Percentiles rank a stretch among this genome's conserved stretches.
These are phyloP conservation scores for Phylloporus sp. DNA, from an alignment of 768 basidiomycete genomes.

Conservation along the genomic window DNA sequence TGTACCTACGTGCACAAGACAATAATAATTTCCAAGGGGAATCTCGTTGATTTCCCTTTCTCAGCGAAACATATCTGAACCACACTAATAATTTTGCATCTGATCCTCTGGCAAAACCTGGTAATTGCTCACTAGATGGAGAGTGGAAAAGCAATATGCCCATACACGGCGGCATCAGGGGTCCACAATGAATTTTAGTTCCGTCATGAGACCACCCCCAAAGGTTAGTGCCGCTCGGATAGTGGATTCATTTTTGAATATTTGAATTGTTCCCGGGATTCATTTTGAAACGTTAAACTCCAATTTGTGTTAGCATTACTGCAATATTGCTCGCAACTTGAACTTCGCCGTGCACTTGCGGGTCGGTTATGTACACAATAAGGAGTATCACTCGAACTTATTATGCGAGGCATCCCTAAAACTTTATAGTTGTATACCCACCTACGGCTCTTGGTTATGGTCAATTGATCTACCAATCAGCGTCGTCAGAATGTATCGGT, in stretches of 20 bases:
- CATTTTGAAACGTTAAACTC: neutral
- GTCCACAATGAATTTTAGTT: neutral
- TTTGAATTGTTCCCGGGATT: neutral
- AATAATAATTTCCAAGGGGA: no score
- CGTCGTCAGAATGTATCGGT: conserved; percentile 4
- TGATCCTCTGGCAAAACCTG: no score
- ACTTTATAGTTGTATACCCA: conserved; percentile 25
- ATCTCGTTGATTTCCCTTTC: neutral
- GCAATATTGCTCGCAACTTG: neutral
- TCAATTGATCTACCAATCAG: conserved; percentile 23
- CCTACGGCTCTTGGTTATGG: conserved; percentile 9
- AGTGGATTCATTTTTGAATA: conserved; percentile 1
- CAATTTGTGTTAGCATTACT: conserved; percentile 6
- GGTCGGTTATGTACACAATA: conserved; percentile 1
- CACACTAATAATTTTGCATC: no score
- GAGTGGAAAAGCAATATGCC: no score
- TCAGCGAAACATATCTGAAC: neutral
- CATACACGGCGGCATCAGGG: no score
- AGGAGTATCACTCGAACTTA: conserved; percentile 1
- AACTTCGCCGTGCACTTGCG: neutral
- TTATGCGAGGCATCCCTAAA: conserved; percentile 24
- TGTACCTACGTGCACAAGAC: no score
- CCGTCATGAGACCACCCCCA: neutral
- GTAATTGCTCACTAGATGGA: no score
- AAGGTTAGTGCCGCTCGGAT: neutral